Evolutionary conservation across 1,139 yeast genomes (phyloP).

Genomic region (Nadsonia commutata): DNA sequence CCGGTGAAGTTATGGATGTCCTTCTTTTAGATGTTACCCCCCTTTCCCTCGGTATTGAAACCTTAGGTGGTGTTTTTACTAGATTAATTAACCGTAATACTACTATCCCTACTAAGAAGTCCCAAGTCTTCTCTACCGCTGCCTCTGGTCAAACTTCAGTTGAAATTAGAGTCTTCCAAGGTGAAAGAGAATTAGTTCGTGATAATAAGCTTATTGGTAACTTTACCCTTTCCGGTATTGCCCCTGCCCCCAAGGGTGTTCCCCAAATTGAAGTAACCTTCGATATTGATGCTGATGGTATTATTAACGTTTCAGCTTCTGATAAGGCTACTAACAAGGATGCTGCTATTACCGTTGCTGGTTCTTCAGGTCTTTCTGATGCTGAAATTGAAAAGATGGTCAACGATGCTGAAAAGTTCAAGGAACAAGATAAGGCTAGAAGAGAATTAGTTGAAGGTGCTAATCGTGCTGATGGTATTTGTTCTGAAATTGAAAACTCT

Average conservation of each 20-base stretch:
- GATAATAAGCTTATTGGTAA: constrained; percentile 98
- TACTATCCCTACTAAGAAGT: constrained; percentile 93
- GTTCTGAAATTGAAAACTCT: constrained; percentile 91
- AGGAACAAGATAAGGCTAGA: constrained; percentile 91
- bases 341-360: constrained; percentile 97
- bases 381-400: constrained; percentile 97
- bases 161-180: constrained; percentile 98
- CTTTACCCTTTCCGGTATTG: constrained; percentile 90
- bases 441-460: constrained; percentile 89
- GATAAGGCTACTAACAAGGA: constrained; percentile 98
- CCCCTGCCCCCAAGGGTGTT: constrained; percentile 98
- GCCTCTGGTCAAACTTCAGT: constrained; percentile 98
- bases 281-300: constrained; percentile 97
- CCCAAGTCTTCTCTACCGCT: constrained; percentile 96
- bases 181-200: constrained; percentile 98
- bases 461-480: constrained; percentile 93
- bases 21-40: constrained; percentile 93
- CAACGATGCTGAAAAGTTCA: constrained; percentile 93
- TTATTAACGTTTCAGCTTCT: constrained; percentile 95
- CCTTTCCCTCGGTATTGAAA: constrained; percentile 94
- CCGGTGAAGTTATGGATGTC: constrained; percentile 97
- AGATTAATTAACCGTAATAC: constrained; percentile 96
- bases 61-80: constrained; percentile 97
- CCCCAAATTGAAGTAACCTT: constrained; percentile 98
- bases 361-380: constrained; percentile 93